Evolutionary conservation across 1,284 basidiomycete species (phyloP), one percentile per base, ranked within the genome.

Genomic region (Sanghuangporus weigelae): DNA sequence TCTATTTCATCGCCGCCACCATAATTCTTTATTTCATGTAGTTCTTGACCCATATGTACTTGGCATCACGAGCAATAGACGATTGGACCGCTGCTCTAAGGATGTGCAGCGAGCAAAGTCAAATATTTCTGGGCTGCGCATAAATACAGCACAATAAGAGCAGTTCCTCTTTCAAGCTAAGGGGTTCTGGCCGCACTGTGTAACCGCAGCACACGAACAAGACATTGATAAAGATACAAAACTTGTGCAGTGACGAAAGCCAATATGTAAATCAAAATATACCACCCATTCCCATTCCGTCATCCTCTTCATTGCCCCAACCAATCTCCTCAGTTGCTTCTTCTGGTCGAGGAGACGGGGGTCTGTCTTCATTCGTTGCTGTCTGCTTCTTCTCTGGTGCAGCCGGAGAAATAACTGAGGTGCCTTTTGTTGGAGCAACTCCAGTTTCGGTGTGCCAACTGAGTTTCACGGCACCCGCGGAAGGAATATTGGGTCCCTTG

Each of bases 401-500:
- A 8, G 67, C 16, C 14, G 68, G 40, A 26, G 66, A 21, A 7
- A 63, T 63, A 11, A 68, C 67, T 2, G 68, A 51, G n/a, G 65
- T 67, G 16, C 71, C 46, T 62, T 70, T 57, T n/a, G 44, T 31
- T 31, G 26, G 26, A 14, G 63, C 57, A 26, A 71, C 62, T 69
- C 75, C 67, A 57, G 73, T 72, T 46, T 74, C 77, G n/a, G 78
- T 77, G 68, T 82, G 80, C 90, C 90, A 92, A 7, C 80, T 77
- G 53, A 91, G 73, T 66, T 85, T 82, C 0, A 90, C 82, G n/a
- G 78, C 70, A 7, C 89, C 89, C 51, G 88, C 75, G 3, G 81
- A 77, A 8, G 88, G 81, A 54, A 92, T 83, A 64, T 81, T 82
- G 4, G 75, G 72, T 26, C 89, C 89, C 71, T 89, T 90, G 39